Conservation (phyloP, 805 yeast genomes). For the Metschnikowia amazonensis region DNA sequence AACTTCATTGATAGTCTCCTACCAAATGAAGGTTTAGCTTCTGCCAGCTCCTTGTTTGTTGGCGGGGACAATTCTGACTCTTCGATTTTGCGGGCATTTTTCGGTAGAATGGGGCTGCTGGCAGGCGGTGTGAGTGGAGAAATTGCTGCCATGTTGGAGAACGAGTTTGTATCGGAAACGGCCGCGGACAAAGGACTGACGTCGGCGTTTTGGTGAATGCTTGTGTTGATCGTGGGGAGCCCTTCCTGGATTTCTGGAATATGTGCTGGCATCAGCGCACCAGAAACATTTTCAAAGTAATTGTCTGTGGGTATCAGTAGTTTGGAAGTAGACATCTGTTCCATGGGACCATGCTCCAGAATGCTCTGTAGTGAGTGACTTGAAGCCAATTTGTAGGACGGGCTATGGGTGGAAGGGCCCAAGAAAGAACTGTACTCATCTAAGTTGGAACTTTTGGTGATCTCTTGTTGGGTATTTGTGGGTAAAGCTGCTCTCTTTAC, state of each 20-base stretch:
- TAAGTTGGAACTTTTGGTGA: constrained; percentile 3
- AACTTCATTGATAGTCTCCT: constrained; percentile 11
- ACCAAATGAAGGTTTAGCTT: constrained; percentile 6
- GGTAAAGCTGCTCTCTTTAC: neutral
- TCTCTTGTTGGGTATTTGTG: neutral
- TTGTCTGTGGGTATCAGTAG: constrained; percentile 1
- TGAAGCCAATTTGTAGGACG: neutral
- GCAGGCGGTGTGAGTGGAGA: constrained; percentile 7
- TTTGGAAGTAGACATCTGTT: neutral
- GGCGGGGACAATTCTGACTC: neutral
- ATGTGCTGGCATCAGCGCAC: neutral
- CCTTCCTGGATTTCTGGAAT: neutral
- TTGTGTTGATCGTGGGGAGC: neutral
- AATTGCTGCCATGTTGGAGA: neutral
- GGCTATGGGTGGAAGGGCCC: neutral
- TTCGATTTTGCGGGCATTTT: neutral
- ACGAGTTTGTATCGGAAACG: neutral
- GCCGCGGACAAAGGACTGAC: neutral
- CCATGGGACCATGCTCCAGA: neutral
- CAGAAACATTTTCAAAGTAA: neutral
- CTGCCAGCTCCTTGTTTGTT: neutral
- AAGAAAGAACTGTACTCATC: constrained; percentile 1
- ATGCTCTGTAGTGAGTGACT: constrained; percentile 5
- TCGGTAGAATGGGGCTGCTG: constrained; percentile 1
- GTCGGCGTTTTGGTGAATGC: neutral